phyloP scores from a whole-genome alignment of 495 filamentous ascomycete genomes.

The Aspergillus sclerotiicarbonarius region DNA sequence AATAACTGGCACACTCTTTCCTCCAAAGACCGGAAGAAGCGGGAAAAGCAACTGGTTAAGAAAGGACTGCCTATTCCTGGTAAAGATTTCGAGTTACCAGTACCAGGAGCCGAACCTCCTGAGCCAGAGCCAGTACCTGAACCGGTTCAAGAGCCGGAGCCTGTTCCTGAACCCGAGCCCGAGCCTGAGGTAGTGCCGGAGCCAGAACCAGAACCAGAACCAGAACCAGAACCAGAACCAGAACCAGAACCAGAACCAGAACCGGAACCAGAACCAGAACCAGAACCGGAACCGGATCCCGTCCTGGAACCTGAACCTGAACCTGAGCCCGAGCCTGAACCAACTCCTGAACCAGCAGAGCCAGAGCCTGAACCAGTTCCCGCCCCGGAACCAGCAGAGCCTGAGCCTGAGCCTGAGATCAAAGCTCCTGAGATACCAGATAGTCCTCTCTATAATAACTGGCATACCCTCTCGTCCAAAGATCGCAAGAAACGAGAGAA shows the following conservation, averaged over 20 bases:
- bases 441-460: constrained; percentile 40
- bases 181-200: constrained; percentile 18
- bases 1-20: constrained; percentile 32
- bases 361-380: constrained; percentile 30
- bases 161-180: constrained; percentile 1
- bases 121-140: constrained; percentile 8
- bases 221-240: constrained; percentile 5
- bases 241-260: constrained; percentile 13
- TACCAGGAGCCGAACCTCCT: constrained; percentile 16
- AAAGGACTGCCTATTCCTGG: constrained; percentile 40
- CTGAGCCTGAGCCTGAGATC: constrained; percentile 23
- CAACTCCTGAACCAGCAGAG: constrained; percentile 26
- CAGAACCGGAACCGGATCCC: constrained; percentile 25
- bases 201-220: constrained; percentile 22
- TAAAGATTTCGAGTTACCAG: constrained; percentile 30
- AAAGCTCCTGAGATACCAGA: constrained; percentile 26
- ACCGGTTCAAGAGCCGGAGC: constrained; percentile 15
- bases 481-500: constrained; percentile 43
- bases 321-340: constrained; percentile 29
- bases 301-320: constrained; percentile 26
- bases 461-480: constrained; percentile 34
- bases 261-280: constrained; percentile 22
- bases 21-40: constrained; percentile 40
- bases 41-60: constrained; percentile 33
- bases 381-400: constrained; percentile 28